These are phyloP conservation scores for Fraxinus latifolia DNA, from an alignment of 305 asterid genomes.

Conservation along the genomic window DNA sequence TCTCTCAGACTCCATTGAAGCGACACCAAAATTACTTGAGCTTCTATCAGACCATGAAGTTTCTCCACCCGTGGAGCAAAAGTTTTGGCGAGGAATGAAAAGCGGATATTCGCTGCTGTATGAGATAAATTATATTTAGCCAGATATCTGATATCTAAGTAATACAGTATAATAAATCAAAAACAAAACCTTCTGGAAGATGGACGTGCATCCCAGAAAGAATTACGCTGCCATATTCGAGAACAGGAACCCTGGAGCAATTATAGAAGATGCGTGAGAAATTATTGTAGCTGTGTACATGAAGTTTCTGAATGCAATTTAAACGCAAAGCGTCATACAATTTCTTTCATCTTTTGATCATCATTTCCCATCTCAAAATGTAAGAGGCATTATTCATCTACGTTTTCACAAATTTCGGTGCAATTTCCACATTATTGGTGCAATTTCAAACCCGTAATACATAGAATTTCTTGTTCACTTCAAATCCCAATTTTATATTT, in stretches of 20 bases:
- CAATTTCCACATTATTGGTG: constrained; percentile 5
- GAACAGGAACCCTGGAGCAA: constrained; percentile 86
- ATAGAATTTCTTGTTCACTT: not conserved
- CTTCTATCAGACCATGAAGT: constrained; percentile 94
- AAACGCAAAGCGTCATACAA: not conserved
- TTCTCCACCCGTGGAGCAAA: constrained; percentile 81
- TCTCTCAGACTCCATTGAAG: constrained; percentile 90
- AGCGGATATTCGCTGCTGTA: constrained; percentile 83
- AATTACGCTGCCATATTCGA: constrained; percentile 96
- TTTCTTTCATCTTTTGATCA: not conserved
- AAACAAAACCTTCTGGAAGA: constrained; percentile 76
- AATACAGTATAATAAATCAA: constrained; percentile 14
- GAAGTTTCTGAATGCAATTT: not conserved
- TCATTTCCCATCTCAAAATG: constrained; percentile 7
- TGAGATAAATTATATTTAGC: constrained; percentile 26
- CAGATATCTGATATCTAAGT: not conserved
- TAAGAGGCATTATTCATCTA: not conserved
- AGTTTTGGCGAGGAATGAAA: constrained; percentile 83
- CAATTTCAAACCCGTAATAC: constrained; percentile 5
- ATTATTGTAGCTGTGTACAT: not conserved
- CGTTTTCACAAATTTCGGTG: not conserved
- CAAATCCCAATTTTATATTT: constrained; percentile 5
- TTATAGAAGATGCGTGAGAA: constrained; percentile 16
- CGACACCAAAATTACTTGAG: constrained; percentile 84
- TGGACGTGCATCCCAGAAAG: constrained; percentile 97